Evolutionary conservation across 2,329 filamentous ascomycete species (phyloP).

Genomic region (Penicillium glabrum): DNA sequence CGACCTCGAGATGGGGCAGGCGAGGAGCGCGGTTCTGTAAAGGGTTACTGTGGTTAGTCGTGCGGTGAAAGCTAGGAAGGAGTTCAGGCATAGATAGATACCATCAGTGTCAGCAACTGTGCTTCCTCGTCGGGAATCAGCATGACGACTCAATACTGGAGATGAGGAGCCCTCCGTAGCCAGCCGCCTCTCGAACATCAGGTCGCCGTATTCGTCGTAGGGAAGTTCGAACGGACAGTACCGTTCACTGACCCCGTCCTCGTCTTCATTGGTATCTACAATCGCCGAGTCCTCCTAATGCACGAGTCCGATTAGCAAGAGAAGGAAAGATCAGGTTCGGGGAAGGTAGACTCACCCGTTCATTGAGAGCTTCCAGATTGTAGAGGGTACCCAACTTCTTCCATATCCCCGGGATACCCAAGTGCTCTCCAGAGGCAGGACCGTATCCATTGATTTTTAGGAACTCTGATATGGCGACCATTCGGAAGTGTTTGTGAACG

Average conservation of each 20-base stretch:
- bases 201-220: constrained; percentile 46
- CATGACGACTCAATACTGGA: constrained; percentile 35
- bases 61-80: no score
- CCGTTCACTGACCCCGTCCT: constrained; percentile 49
- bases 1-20: constrained; percentile 43
- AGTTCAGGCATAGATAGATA: constrained; percentile 18
- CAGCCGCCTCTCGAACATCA: constrained; percentile 50
- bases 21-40: constrained; percentile 44
- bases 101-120: constrained; percentile 51
- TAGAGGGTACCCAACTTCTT: constrained; percentile 79
- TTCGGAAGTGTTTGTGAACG: constrained; percentile 91
- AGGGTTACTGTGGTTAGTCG: background rate
- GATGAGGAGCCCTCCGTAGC: constrained; percentile 46
- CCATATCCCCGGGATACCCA: constrained; percentile 89
- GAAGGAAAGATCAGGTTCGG: background rate
- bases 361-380: constrained; percentile 81
- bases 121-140: constrained; percentile 43
- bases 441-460: constrained; percentile 77
- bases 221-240: constrained; percentile 69
- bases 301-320: constrained; percentile 21
- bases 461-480: constrained; percentile 80
- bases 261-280: constrained; percentile 59
- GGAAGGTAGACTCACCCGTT: constrained; percentile 62
- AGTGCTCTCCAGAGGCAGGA: constrained; percentile 68
- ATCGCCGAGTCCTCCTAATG: constrained; percentile 54